These are phyloP conservation scores for Colletotrichum sp. DNA, from an alignment of 2,329 filamentous ascomycete genomes.

Conservation along the genomic window DNA sequence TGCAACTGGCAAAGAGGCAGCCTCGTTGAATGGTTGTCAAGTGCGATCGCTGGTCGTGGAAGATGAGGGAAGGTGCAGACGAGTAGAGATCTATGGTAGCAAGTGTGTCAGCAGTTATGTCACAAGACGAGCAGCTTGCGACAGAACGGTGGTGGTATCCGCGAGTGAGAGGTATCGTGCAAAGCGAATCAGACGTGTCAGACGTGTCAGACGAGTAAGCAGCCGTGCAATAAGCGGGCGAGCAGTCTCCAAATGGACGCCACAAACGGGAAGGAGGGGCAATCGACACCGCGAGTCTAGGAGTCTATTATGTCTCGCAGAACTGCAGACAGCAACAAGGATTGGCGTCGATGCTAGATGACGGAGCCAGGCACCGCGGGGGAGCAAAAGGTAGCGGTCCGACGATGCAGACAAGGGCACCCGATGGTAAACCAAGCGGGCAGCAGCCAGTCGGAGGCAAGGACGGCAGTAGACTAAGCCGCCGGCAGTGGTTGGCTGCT, in stretches of 20 bases:
- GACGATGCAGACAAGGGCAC: background rate
- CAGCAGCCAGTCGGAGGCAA: background rate
- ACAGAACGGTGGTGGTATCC: background rate
- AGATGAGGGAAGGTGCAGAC: background rate
- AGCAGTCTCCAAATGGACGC: background rate
- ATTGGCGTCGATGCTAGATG: constrained; percentile 5
- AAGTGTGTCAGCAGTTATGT: constrained; percentile 6
- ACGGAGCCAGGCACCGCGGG: constrained; percentile 10
- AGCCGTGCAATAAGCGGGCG: background rate
- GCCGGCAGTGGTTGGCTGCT: background rate
- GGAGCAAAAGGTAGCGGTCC: background rate
- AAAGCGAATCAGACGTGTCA: background rate
- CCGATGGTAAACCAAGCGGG: background rate
- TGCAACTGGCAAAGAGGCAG: background rate
- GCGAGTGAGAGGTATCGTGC: background rate
- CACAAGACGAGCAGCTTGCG: background rate
- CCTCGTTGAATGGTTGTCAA: background rate
- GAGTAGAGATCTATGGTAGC: background rate
- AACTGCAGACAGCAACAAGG: background rate
- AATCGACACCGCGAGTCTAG: background rate
- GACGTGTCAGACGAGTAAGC: background rate
- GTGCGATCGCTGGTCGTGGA: background rate
- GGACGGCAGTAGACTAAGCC: background rate
- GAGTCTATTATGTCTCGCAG: background rate
- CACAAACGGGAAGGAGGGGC: background rate